These are phyloP conservation scores for Pseudocercospora musae DNA, from an alignment of 2,329 filamentous ascomycete species.

Conservation along the genomic window DNA sequence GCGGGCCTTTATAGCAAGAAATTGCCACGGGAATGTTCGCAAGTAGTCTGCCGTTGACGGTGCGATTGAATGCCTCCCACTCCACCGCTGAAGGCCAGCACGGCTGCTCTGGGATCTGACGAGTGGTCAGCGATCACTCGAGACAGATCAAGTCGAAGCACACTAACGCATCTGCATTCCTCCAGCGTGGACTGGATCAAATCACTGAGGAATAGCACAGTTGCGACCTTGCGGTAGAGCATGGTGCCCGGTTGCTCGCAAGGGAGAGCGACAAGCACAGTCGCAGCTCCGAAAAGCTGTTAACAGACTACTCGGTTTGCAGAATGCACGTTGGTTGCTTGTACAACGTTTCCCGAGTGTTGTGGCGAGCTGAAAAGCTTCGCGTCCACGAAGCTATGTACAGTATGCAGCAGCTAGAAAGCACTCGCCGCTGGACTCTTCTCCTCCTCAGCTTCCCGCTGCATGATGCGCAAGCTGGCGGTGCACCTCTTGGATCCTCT, in stretches of 20 bases:
- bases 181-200: neutral
- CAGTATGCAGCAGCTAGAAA: too few relatives aligned
- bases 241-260: neutral
- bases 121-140: neutral
- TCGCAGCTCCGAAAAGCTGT: neutral
- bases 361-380: neutral
- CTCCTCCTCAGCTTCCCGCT: neutral
- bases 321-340: neutral
- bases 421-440: neutral
- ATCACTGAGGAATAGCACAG: neutral
- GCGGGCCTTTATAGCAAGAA: slow-evolving; percentile 37
- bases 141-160: neutral
- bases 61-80: slow-evolving; percentile 36
- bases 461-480: neutral
- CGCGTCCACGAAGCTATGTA: neutral
- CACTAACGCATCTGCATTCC: neutral
- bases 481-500: neutral
- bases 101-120: slow-evolving; percentile 16
- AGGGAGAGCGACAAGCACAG: neutral
- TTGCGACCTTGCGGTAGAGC: neutral
- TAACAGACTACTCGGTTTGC: neutral
- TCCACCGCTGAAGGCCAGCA: slow-evolving; percentile 36
- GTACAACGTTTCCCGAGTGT: neutral
- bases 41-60: slow-evolving; percentile 36
- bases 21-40: slow-evolving; percentile 33